These are phyloP conservation scores for Calonectria pseudoturangicola DNA, from an alignment of 2,329 filamentous ascomycete genomes.

Conservation along the genomic window DNA sequence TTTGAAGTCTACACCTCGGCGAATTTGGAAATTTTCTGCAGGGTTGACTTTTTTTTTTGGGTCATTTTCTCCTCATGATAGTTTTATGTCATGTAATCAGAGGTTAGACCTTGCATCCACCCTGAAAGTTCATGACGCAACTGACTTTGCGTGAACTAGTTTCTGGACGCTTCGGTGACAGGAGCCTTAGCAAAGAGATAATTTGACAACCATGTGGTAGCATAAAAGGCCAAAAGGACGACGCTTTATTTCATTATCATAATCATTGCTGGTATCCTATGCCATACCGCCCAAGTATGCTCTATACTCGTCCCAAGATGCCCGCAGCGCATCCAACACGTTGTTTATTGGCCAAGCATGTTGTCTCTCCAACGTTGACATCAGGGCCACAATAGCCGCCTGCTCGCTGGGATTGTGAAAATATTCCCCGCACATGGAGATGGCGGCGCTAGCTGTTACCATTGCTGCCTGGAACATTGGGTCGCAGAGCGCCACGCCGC, in stretches of 20 bases:
- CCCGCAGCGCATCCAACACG: conserved; percentile 26
- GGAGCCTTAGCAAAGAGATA: no score
- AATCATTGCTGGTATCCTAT: neutral
- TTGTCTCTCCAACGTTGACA: conserved; percentile 37
- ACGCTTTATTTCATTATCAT: conserved; percentile 10
- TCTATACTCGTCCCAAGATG: conserved; percentile 25
- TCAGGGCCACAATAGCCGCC: conserved; percentile 33
- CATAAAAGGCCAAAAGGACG: neutral
- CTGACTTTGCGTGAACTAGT: no score
- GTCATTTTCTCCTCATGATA: no score
- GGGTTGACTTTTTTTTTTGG: no score
- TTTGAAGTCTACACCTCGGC: no score
- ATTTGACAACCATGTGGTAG: no score
- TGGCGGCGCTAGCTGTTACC: conserved; percentile 39
- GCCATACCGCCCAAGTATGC: neutral
- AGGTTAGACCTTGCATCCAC: no score
- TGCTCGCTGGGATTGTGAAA: conserved; percentile 41
- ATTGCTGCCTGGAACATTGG: conserved; percentile 36
- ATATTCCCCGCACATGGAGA: conserved; percentile 48
- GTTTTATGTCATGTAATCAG: no score
- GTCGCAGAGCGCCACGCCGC: conserved; percentile 35
- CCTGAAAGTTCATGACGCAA: no score
- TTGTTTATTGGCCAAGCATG: conserved; percentile 42
- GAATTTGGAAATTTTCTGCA: no score
- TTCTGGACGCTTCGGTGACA: no score